Conservation (phyloP, 2,329 filamentous ascomycete genomes). For the Penicillium digitatum region DNA sequence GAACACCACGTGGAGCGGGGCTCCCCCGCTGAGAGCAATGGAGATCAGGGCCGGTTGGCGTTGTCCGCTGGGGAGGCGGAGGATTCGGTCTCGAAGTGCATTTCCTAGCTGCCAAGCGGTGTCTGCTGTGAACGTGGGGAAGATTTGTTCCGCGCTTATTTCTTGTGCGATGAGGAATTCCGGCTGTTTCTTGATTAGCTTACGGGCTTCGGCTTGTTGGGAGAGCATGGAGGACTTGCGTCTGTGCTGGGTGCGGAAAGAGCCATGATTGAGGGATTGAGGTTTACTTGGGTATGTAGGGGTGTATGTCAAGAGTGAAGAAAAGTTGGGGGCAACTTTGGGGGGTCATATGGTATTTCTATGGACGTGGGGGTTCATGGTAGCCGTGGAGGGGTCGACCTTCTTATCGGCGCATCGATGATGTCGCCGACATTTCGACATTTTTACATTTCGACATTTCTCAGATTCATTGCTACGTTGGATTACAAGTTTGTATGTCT, state of each 20-base stretch:
- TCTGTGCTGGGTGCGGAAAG: conserved; percentile 32
- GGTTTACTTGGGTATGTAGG: not conserved
- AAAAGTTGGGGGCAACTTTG: not conserved
- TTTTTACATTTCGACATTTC: not conserved
- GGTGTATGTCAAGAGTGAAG: not conserved
- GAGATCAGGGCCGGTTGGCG: conserved; percentile 41
- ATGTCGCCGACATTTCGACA: not conserved
- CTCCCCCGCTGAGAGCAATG: conserved; percentile 34
- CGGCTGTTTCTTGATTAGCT: conserved; percentile 19
- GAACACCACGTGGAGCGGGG: conserved; percentile 59
- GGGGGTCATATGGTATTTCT: not conserved
- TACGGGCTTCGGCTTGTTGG: not conserved
- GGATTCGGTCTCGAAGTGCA: conserved; percentile 38
- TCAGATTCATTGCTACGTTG: not conserved
- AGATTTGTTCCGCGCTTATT: conserved; percentile 27
- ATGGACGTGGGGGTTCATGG: not conserved
- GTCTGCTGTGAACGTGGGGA: conserved; percentile 38
- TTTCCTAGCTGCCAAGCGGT: conserved; percentile 41
- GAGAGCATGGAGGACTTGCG: conserved; percentile 14
- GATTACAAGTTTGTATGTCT: too few species aligned
- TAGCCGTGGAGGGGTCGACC: conserved; percentile 9
- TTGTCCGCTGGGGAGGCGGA: conserved; percentile 29
- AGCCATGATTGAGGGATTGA: conserved; percentile 22
- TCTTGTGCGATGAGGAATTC: conserved; percentile 30
- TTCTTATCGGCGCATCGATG: conserved; percentile 5